A percentile compares a stretch with the other conserved stretches of the same genome.
Evolutionary conservation across 129 eudicot genomes (phyloP).

Genomic region (Kitagawia praeruptora): DNA sequence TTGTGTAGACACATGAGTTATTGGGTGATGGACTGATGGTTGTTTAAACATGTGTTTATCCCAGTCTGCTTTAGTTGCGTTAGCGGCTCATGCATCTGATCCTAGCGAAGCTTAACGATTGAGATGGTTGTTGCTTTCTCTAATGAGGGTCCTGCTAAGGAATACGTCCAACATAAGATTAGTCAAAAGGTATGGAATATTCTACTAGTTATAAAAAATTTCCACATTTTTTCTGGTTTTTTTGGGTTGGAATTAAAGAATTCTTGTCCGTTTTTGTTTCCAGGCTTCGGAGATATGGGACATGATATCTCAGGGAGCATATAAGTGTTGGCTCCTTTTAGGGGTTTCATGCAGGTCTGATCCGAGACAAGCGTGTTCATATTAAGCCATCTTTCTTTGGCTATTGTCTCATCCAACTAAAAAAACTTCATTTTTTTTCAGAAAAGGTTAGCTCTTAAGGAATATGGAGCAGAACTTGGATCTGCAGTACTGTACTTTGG

Average conservation of each 20-base stretch:
- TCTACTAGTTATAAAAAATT: conserved; percentile 19
- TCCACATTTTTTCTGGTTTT: background rate
- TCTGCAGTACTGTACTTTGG: conserved; percentile 66
- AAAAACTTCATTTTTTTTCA: conserved; percentile 15
- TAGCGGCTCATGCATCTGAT: conserved; percentile 78
- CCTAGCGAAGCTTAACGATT: conserved; percentile 58
- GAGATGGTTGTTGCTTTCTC: conserved; percentile 82
- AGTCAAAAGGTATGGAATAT: conserved; percentile 59
- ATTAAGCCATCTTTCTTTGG: background rate
- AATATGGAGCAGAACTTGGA: conserved; percentile 56
- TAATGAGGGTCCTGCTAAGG: conserved; percentile 70
- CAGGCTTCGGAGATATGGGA: conserved; percentile 63
- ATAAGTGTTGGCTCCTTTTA: conserved; percentile 63
- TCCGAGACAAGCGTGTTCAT: background rate
- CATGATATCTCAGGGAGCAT: conserved; percentile 47
- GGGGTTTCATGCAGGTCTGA: conserved; percentile 75
- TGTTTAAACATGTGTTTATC: background rate
- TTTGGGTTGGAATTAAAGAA: conserved; percentile 17
- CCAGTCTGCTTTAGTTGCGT: conserved; percentile 78
- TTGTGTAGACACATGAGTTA: background rate
- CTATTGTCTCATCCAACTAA: background rate
- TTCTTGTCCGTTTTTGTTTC: background rate
- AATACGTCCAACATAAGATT: conserved; percentile 77
- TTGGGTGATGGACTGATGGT: background rate
- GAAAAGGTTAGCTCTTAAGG: conserved; percentile 66